Evolutionary conservation across 345 rosid species (phyloP), one percentile per base, ranked within the genome.

Genomic region (Salix suchowensis): DNA sequence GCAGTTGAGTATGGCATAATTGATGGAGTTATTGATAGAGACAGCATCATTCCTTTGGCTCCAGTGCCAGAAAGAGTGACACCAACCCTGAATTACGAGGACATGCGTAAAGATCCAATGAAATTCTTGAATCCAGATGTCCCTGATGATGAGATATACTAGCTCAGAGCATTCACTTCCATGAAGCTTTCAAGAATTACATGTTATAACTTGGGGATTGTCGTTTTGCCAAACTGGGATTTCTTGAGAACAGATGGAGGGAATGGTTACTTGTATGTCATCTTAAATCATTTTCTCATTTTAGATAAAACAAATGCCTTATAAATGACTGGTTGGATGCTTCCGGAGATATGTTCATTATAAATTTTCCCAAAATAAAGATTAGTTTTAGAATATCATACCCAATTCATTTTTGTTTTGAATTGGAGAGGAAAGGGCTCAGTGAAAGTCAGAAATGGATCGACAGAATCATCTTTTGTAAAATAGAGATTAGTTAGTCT

Each of bases 21-120:
- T n/a, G 98, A 96, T 81, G 99, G 94, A 58, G 96, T 93, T 70
- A 92, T 93, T 21, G 99, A 93, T 73, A 81, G 91, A 80, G 98
- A 96, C 67, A 91, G 89, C 77, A 91, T 92, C 66, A 89, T 96
- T 77, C 94, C 98, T 54, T 82, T 91, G 58, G 85, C 75, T 77
- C 97, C 98, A 64, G 91, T 92, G 42, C 98, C 98, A 19, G 94
- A 90, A 42, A 89, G 81, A 70, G 94, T 96, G 74, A 89, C 83
- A 66, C 73, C 97, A 32, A 92, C 80, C 30, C 77, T 88, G 52
- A 88, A 84, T 80, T 89, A 83, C 39, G 87, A 85, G 70, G 89
- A 89, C 77, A 85, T 92, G 40, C 81, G 89, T 36, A 84, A 89
- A 81, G 97, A 93, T 83, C 94, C 92, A 6, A 87, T 76, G 90